These are phyloP conservation scores for Apophysomyces elegans DNA, from an alignment of 371 early-diverging fungal species.

Conservation along the genomic window DNA sequence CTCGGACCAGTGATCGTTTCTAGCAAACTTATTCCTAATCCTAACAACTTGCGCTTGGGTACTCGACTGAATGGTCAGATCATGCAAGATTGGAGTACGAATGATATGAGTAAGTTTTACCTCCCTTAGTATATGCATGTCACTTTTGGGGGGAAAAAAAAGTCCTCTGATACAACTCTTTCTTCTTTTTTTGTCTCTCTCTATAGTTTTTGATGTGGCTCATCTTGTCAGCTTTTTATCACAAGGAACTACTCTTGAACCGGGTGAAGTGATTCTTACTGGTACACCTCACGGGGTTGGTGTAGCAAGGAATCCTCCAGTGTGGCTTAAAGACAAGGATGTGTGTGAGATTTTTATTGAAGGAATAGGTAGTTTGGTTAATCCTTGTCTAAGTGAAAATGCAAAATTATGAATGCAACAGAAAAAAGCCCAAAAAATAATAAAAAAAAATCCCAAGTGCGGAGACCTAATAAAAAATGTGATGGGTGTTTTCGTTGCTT, in stretches of 20 bases:
- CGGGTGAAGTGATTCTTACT: conserved; percentile 65
- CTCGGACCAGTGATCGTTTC: conserved; percentile 64
- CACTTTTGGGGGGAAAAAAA: neutral
- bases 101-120: conserved; percentile 58
- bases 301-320: conserved; percentile 49
- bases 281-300: conserved; percentile 70
- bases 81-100: conserved; percentile 58
- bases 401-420: conserved; percentile 13
- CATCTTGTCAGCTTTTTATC: conserved; percentile 51
- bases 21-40: conserved; percentile 47
- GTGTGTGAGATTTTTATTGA: conserved; percentile 56
- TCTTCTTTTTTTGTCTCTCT: no score
- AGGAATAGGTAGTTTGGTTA: conserved; percentile 59
- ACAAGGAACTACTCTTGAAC: conserved; percentile 61
- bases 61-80: conserved; percentile 51
- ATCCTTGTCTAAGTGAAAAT: conserved; percentile 35
- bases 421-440: conserved; percentile 11
- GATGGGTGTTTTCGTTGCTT: neutral
- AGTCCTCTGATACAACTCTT: no score
- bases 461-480: neutral
- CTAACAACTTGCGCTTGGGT: conserved; percentile 48
- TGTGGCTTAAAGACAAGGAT: conserved; percentile 59
- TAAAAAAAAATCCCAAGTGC: neutral
- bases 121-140: neutral
- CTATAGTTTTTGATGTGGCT: conserved; percentile 28